These are phyloP conservation scores for Fraxinus anomala DNA, from an alignment of 257 asterid genomes.

Conservation along the genomic window DNA sequence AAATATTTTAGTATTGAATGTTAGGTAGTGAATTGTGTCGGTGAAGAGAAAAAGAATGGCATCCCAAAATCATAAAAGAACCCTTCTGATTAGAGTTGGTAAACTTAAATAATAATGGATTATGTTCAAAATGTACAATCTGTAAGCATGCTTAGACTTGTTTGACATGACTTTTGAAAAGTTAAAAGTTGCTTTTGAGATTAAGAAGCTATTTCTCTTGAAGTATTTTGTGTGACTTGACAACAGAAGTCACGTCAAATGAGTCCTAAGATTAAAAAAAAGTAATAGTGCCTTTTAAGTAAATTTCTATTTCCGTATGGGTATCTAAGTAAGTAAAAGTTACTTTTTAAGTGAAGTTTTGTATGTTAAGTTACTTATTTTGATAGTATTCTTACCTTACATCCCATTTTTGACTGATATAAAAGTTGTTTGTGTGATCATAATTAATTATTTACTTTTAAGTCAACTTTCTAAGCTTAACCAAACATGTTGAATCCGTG, in stretches of 20 bases:
- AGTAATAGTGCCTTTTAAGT: too few species aligned
- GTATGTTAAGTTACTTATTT: background rate
- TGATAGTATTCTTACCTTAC: background rate
- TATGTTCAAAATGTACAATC: too few species aligned
- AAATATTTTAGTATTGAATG: background rate
- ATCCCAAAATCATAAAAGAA: background rate
- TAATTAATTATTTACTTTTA: background rate
- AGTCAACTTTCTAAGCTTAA: background rate
- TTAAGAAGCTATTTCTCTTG: too few species aligned
- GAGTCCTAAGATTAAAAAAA: too few species aligned
- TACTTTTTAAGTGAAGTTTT: background rate
- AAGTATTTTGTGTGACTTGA: too few species aligned
- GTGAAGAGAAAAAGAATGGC: background rate
- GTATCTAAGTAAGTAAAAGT: too few species aligned
- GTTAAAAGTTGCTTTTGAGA: too few species aligned
- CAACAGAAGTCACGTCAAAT: too few species aligned
- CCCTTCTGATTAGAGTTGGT: background rate
- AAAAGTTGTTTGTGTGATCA: background rate
- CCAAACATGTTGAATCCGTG: background rate
- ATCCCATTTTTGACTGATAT: background rate
- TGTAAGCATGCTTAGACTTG: too few species aligned
- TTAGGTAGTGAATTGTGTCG: constrained; percentile 1
- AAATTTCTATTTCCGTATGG: too few species aligned
- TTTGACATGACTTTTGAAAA: too few species aligned
- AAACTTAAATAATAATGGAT: too few species aligned